A percentile compares a stretch with the other conserved stretches of the same genome.
phyloP scores from a whole-genome alignment of 78 protist species.

The Diacronema lutheri region DNA sequence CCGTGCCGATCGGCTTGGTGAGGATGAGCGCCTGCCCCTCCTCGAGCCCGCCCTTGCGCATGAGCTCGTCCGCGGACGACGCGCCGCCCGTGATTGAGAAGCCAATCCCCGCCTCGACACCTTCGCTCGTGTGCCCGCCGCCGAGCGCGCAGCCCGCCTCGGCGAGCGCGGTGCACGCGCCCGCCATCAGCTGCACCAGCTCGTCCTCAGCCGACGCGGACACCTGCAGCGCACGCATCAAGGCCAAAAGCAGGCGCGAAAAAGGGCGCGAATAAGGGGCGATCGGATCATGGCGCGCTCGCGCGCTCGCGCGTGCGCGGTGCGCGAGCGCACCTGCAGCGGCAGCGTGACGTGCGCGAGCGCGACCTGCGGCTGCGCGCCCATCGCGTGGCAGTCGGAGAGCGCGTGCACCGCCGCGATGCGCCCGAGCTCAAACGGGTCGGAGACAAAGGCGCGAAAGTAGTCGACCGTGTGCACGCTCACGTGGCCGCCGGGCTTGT shows the following conservation, averaged over 20 bases:
- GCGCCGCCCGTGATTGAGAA: neutral
- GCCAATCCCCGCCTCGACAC: neutral
- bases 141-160: slow-evolving; percentile 23
- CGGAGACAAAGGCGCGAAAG: slow-evolving; percentile 25
- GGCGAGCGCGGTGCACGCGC: slow-evolving; percentile 19
- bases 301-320: too few species aligned
- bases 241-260: too few species aligned
- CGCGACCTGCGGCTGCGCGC: slow-evolving; percentile 18
- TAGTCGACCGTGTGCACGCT: slow-evolving; percentile 28
- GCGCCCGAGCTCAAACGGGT: slow-evolving; percentile 34
- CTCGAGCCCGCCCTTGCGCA: too few species aligned
- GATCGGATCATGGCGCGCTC: neutral
- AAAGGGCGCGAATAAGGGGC: neutral
- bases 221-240: neutral
- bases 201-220: neutral
- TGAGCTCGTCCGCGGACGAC: too few species aligned
- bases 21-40: neutral
- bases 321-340: too few species aligned
- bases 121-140: slow-evolving; percentile 46
- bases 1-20: slow-evolving; percentile 47
- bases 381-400: slow-evolving; percentile 38
- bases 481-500: neutral
- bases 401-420: slow-evolving; percentile 40
- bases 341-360: neutral
- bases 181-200: slow-evolving; percentile 29